These are phyloP conservation scores for Pholiota conissans DNA, from an alignment of 768 basidiomycete genomes.

Conservation along the genomic window DNA sequence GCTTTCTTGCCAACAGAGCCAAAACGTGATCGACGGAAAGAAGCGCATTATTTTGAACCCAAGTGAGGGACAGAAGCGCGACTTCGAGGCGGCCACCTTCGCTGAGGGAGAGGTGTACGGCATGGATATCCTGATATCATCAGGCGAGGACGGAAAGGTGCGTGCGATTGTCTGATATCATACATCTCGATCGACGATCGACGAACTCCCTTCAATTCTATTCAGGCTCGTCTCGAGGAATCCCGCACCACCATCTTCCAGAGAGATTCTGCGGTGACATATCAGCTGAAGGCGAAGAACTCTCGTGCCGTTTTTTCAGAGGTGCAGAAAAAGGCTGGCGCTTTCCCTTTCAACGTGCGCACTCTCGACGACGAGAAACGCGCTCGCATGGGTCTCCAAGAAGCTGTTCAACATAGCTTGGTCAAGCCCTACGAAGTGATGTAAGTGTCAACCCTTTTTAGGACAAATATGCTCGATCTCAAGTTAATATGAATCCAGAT, in stretches of 20 bases:
- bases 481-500: conserved; percentile 39
- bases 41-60: conserved; percentile 94
- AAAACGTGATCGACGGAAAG: conserved; percentile 94
- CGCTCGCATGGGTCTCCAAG: conserved; percentile 91
- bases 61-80: conserved; percentile 77
- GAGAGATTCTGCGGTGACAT: conserved; percentile 80
- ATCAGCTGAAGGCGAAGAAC: conserved; percentile 97
- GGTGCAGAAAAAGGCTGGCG: conserved; percentile 96
- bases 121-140: conserved; percentile 87
- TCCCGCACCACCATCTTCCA: conserved; percentile 93
- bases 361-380: conserved; percentile 94
- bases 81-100: conserved; percentile 83
- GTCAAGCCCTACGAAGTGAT: conserved; percentile 95
- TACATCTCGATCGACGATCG: background rate
- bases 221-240: conserved; percentile 84
- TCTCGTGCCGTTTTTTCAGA: conserved; percentile 96
- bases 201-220: conserved; percentile 5
- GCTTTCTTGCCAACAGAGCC: conserved; percentile 93
- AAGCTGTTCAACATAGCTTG: conserved; percentile 92
- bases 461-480: too few relatives aligned
- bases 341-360: conserved; percentile 98
- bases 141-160: conserved; percentile 91
- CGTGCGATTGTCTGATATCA: background rate
- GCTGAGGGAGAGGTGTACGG: conserved; percentile 96
- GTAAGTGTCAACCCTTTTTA: conserved; percentile 50